phyloP scores from a whole-genome alignment of 179 eudicot species.

The Silene noctiflora region DNA sequence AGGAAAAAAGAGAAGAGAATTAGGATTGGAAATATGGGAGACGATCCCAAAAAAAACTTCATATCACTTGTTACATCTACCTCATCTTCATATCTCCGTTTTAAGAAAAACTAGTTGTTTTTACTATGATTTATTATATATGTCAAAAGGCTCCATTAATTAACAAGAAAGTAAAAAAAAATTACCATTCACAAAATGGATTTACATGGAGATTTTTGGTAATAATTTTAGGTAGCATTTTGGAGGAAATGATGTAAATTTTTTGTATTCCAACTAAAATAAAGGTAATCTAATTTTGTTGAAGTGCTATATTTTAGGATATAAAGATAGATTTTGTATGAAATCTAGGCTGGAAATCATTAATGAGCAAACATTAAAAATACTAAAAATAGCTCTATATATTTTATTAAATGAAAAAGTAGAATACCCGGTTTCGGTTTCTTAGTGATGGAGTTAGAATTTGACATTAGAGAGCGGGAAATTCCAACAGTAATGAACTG shows the following conservation, averaged over 20 bases:
- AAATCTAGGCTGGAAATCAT: not conserved
- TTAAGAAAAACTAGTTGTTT: not conserved
- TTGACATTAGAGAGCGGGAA: no score
- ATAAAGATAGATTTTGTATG: not conserved
- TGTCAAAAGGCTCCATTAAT: not conserved
- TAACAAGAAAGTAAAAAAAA: not conserved
- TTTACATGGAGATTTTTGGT: not conserved
- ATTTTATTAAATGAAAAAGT: no score
- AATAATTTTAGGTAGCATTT: not conserved
- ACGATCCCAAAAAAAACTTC: slow-evolving; percentile 22
- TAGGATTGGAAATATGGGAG: slow-evolving; percentile 17
- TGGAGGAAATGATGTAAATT: not conserved
- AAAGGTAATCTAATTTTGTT: not conserved
- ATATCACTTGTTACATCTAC: slow-evolving; percentile 6
- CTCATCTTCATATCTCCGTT: not conserved
- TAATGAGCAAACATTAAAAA: not conserved
- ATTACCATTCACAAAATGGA: not conserved
- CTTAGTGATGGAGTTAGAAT: no score
- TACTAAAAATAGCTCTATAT: no score
- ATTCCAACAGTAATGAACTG: no score
- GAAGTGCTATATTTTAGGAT: not conserved
- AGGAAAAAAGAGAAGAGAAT: slow-evolving; percentile 23
- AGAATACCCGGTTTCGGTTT: no score
- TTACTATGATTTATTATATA: no score
- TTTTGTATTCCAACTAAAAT: no score